Evolutionary conservation across 805 yeast genomes (phyloP), one percentile per base, ranked within the genome.

Genomic region (Metschnikowia kunwiensis): DNA sequence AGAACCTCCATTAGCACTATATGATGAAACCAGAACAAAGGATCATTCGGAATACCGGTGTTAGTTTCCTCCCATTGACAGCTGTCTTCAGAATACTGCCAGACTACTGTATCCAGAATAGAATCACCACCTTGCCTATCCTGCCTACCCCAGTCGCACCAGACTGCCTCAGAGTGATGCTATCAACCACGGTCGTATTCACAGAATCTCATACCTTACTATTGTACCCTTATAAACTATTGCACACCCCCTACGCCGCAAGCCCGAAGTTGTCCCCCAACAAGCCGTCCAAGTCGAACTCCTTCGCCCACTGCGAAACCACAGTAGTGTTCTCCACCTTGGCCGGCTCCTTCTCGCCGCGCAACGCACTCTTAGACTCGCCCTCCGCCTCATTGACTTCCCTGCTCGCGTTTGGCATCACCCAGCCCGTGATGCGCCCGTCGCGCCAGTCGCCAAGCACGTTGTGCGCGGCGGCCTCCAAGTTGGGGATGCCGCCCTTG

Each of bases 391-490:
- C 47, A 5, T 10, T 13, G 15, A 59, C 63, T 29, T 60, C 54
- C 49, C 74, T 72, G 9, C 79, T 69, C 22, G 61, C 53, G 41
- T 61, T 82, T 33, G 96, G 95, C 51, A 80, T 64, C 2, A 86
- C 78, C 96, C 96, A 93, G 31, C 97, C 95, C 37, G 82, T 63
- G 52, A 93, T 79, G 58, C 93, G 78, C 41, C 98, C 98, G 61
- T 89, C 97, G 65, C 96, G 80, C 97, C 97, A 93, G 64, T 93
- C 98, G 53, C 77, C 86, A 55, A 93, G 70, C 9, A 93, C 82
- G 24, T 84, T 72, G 52, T 76, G 60, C 24, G 94, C 96, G 7
- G 97, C 95, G 46, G 89, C 74, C 41, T 78, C 82, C 45, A 93
- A 60, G 59, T 93, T 88, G 39, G 97, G 96, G 41, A 93, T 64